Evolutionary conservation across 352 stramenopile genomes (phyloP), one percentile per base, ranked within the genome.

Genomic region (Phytophthora ramorum): DNA sequence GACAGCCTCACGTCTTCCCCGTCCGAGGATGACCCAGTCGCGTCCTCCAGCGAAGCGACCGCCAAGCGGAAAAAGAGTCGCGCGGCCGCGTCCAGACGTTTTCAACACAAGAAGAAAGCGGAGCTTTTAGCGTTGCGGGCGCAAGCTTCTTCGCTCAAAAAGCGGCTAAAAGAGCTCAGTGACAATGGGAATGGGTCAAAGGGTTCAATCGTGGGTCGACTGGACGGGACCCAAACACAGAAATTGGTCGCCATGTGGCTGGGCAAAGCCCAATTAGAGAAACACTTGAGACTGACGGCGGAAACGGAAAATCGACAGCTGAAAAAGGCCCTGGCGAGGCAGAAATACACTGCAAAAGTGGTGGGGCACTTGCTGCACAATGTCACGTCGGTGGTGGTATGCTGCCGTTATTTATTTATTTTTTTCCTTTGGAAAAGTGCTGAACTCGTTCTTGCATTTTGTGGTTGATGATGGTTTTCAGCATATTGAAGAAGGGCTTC

Each of bases 61-160:
- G 24, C 24, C 20, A 55, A 14, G 20, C 44, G 37, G 63, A n/a
- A 69, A 44, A 54, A 55, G 45, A 63, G 40, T 19, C 56, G 44
- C 24, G 62, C 62, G 5, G 62, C 62, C 6, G 53, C 62, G n/a
- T 69, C 62, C 16, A 13, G 53, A 8, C 62, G 62, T 46, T 69
- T 61, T 20, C 62, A 69, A 16, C 62, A 59, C 28, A 69, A 69
- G 62, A 69, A 69, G n/a, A 49, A 62, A 38, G 24, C 8, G 53
- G 64, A 20, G 38, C 64, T n/a, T 14, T 24, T 67, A 22, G 58
- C 47, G 7, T n/a, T 66, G 7, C 19, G 61, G 41, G 53, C 30
- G 10, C 61, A 69, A 32, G 32, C 34, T 14, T 9, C 53, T 0
- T 19, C 47, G 6, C 41, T 64, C 5, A 13, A 69, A 32, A 54